Evolutionary conservation across 371 early-diverging fungal genomes (phyloP).

Genomic region (Sanchytrium tribonematis): DNA sequence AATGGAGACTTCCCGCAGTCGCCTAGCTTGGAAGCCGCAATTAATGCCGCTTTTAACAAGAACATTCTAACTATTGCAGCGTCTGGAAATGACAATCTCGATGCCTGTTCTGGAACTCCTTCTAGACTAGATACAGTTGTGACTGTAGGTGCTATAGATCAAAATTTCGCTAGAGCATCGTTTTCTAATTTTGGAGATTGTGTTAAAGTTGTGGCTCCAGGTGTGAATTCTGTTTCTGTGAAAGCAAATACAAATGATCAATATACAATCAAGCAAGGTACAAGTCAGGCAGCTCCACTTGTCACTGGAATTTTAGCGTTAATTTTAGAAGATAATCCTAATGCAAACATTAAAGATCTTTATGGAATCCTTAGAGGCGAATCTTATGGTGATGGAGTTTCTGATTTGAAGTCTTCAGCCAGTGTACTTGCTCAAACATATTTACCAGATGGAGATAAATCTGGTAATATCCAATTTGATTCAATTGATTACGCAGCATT

Average conservation of each 20-base stretch:
- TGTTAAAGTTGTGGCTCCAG: slow-evolving; percentile 20
- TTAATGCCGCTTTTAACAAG: not conserved
- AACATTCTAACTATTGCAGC: slow-evolving; percentile 14
- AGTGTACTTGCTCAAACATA: not conserved
- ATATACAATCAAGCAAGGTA: not conserved
- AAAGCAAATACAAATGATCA: not conserved
- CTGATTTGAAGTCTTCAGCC: not conserved
- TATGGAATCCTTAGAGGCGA: not conserved
- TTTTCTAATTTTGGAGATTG: slow-evolving; percentile 18
- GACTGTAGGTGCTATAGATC: slow-evolving; percentile 13
- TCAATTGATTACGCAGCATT: not conserved
- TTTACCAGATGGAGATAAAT: not conserved
- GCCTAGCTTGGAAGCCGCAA: too few relatives aligned
- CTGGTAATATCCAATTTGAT: not conserved
- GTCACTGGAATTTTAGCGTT: slow-evolving; percentile 1
- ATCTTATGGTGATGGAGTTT: too few relatives aligned
- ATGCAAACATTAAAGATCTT: not conserved
- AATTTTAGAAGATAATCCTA: not conserved
- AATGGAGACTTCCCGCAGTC: slow-evolving; percentile 7
- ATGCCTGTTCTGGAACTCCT: slow-evolving; percentile 16
- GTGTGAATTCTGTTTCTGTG: slow-evolving; percentile 9
- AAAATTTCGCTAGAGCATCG: slow-evolving; percentile 7
- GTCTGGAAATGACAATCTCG: slow-evolving; percentile 15
- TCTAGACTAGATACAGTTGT: slow-evolving; percentile 9
- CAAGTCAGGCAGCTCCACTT: slow-evolving; percentile 2